Percentiles rank a stretch among this genome's conserved stretches.
phyloP scores from a whole-genome alignment of 345 rosid genomes.

The Odontarrhena argentea region DNA sequence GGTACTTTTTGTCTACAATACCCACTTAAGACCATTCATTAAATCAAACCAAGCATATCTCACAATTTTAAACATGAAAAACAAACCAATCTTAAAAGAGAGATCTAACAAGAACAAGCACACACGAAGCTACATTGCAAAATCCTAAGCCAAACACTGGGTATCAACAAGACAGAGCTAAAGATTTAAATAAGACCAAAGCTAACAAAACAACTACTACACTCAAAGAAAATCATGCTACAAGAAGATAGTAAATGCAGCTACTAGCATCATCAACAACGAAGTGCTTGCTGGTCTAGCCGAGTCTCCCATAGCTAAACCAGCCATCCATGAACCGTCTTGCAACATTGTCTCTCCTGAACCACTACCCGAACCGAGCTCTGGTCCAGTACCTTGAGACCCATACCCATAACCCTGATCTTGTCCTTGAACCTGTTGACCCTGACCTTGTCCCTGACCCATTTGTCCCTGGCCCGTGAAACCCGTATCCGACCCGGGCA shows the following conservation, averaged over 20 bases:
- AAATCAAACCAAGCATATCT: conserved; percentile 12
- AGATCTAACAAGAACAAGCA: conserved; percentile 12
- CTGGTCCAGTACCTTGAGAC: conserved; percentile 42
- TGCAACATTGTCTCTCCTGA: conserved; percentile 60
- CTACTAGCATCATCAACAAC: conserved; percentile 2
- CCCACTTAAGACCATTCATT: background rate
- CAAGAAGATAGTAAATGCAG: conserved; percentile 25
- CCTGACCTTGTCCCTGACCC: conserved; percentile 22
- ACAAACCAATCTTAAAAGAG: background rate
- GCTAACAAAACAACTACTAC: background rate
- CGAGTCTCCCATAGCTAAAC: conserved; percentile 88
- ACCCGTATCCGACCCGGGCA: conserved; percentile 43
- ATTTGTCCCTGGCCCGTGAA: conserved; percentile 36
- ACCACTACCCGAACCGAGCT: conserved; percentile 35
- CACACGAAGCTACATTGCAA: conserved; percentile 24
- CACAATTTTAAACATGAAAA: conserved; percentile 23
- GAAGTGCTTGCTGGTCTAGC: conserved; percentile 37
- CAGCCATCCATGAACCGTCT: conserved; percentile 88
- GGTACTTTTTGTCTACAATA: conserved; percentile 2
- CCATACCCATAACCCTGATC: conserved; percentile 41
- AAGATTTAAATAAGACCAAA: background rate
- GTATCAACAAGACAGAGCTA: conserved; percentile 13
- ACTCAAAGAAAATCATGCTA: conserved; percentile 19
- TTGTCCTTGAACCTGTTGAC: conserved; percentile 9
- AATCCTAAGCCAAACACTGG: conserved; percentile 9